Percentiles rank a stretch among this genome's conserved stretches.
phyloP scores from a whole-genome alignment of 1,139 yeast genomes.

The Scheffersomyces titani region DNA sequence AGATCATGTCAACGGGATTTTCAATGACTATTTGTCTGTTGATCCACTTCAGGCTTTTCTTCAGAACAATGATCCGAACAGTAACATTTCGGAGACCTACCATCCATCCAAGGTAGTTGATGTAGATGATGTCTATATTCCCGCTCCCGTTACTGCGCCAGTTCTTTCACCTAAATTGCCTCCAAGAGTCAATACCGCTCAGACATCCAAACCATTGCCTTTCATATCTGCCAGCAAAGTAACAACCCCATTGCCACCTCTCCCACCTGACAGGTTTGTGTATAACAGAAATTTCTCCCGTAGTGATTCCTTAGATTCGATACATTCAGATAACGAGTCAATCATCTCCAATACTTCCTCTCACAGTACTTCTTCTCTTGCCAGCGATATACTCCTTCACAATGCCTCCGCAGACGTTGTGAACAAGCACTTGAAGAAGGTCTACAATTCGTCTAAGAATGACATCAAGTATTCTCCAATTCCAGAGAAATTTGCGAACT shows the following conservation, averaged over 20 bases:
- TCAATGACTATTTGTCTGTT: slow-evolving; percentile 29
- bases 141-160: slow-evolving; percentile 12
- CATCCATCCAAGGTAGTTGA: slow-evolving; percentile 27
- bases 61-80: slow-evolving; percentile 29
- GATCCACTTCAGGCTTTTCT: slow-evolving; percentile 37
- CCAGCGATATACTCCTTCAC: slow-evolving; percentile 22
- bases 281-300: slow-evolving; percentile 4
- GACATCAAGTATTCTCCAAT: slow-evolving; percentile 35
- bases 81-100: slow-evolving; percentile 31
- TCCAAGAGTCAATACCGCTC: slow-evolving; percentile 28
- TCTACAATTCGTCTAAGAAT: slow-evolving; percentile 40
- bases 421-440: slow-evolving; percentile 23
- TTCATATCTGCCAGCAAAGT: slow-evolving; percentile 6
- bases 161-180: slow-evolving; percentile 11
- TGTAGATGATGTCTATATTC: slow-evolving; percentile 20
- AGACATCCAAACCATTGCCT: slow-evolving; percentile 11
- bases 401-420: slow-evolving; percentile 19
- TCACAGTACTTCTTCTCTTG: slow-evolving; percentile 19
- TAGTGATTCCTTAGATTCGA: slow-evolving; percentile 20
- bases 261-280: slow-evolving; percentile 1
- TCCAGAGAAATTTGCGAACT: slow-evolving; percentile 7
- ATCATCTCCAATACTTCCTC: slow-evolving; percentile 18
- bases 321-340: slow-evolving; percentile 17
- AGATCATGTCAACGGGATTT: slow-evolving; percentile 34
- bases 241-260: slow-evolving; percentile 9